Percentiles rank a stretch among this genome's conserved stretches.
Conservation (phyloP, 352 stramenopile genomes). For the Pythium insidiosum region DNA sequence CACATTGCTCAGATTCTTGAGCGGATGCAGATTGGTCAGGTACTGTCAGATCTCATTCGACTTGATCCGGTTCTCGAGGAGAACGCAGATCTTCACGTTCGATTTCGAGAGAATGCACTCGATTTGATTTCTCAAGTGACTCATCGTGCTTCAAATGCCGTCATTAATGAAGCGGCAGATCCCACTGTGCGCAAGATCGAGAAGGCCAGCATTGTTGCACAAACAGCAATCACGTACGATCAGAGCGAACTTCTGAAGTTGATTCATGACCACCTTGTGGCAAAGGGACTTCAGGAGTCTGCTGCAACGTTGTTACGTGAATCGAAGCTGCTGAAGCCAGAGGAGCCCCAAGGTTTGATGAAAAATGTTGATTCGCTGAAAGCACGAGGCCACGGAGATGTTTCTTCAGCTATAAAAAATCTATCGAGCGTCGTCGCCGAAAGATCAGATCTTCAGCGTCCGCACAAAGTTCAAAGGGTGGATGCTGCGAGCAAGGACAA, state of each 20-base stretch:
- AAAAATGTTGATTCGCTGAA: too few species aligned
- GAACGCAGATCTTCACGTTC: slow-evolving; percentile 77
- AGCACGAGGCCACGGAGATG: too few species aligned
- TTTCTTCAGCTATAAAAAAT: too few species aligned
- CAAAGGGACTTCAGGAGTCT: slow-evolving; percentile 53
- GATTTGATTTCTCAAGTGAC: slow-evolving; percentile 86
- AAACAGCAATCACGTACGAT: slow-evolving; percentile 83
- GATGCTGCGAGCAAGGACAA: too few species aligned
- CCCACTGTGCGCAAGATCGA: slow-evolving; percentile 84
- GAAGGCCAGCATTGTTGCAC: slow-evolving; percentile 83
- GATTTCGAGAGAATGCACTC: slow-evolving; percentile 80
- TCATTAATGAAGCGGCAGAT: slow-evolving; percentile 84
- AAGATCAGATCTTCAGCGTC: too few species aligned
- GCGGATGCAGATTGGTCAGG: slow-evolving; percentile 83
- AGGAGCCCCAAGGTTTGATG: too few species aligned
- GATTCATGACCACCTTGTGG: slow-evolving; percentile 78
- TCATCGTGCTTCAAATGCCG: slow-evolving; percentile 66
- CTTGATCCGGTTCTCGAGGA: slow-evolving; percentile 80
- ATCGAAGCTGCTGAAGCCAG: slow-evolving; percentile 24
- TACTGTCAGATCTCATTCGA: slow-evolving; percentile 84
- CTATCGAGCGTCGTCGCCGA: too few species aligned
- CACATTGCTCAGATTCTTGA: slow-evolving; percentile 88
- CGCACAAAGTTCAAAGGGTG: too few species aligned
- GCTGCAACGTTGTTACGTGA: slow-evolving; percentile 47
- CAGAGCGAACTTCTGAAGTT: slow-evolving; percentile 72